These are phyloP conservation scores for Apiospora phragmitis DNA, from an alignment of 2,329 filamentous ascomycete species.

Conservation along the genomic window DNA sequence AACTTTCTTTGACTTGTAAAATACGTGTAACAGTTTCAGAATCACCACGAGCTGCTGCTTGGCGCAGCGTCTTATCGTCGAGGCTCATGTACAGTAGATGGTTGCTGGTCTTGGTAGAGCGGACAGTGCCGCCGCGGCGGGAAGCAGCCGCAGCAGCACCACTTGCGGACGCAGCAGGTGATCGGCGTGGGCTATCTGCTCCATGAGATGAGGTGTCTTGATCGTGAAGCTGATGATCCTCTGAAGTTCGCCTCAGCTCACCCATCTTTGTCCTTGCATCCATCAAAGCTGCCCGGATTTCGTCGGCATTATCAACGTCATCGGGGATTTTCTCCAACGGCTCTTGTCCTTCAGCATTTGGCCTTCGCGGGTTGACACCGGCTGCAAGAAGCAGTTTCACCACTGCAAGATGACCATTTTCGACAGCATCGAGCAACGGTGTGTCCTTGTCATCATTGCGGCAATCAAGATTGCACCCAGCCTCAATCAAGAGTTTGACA, in stretches of 20 bases:
- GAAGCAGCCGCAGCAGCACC: conserved; percentile 34
- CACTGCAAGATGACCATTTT: conserved; percentile 89
- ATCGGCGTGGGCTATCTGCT: conserved; percentile 59
- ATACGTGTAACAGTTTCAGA: conserved; percentile 62
- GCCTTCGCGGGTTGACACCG: conserved; percentile 87
- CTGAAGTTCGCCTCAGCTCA: conserved; percentile 55
- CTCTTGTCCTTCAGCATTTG: conserved; percentile 90
- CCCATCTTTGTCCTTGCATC: conserved; percentile 58
- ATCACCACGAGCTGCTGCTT: conserved; percentile 62
- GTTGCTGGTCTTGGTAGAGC: conserved; percentile 65
- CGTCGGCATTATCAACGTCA: conserved; percentile 74
- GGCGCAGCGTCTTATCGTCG: conserved; percentile 60
- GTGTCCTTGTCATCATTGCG: conserved; percentile 84
- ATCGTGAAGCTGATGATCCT: conserved; percentile 55
- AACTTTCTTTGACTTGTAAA: conserved; percentile 59
- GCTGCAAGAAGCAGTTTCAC: conserved; percentile 81
- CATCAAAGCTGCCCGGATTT: conserved; percentile 70
- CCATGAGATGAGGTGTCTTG: conserved; percentile 54
- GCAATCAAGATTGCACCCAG: conserved; percentile 82
- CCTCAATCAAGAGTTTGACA: conserved; percentile 81
- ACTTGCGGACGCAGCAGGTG: conserved; percentile 45
- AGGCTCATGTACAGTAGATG: conserved; percentile 63
- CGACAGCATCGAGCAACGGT: conserved; percentile 91
- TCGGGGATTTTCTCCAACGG: conserved; percentile 81
- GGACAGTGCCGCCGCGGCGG: conserved; percentile 54